These are phyloP conservation scores for Tricholoma sp. DNA, from an alignment of 768 basidiomycete species.

Conservation along the genomic window DNA sequence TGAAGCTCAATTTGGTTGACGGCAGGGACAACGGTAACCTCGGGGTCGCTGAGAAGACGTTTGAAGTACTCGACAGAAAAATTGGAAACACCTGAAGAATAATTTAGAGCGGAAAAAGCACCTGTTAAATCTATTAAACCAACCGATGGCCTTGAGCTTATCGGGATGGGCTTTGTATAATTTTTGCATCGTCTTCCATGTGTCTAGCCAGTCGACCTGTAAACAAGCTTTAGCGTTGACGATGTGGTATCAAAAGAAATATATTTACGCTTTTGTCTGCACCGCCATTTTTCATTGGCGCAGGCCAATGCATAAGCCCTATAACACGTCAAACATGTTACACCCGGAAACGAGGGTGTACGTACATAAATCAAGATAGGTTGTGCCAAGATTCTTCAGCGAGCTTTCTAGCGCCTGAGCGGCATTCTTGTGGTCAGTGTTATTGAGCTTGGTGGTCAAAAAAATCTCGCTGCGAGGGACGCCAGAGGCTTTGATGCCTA, in stretches of 20 bases:
- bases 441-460: slow-evolving; percentile 67
- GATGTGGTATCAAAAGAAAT: not conserved
- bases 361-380: slow-evolving; percentile 77
- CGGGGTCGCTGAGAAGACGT: slow-evolving; percentile 49
- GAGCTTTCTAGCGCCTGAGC: slow-evolving; percentile 62
- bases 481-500: slow-evolving; percentile 72
- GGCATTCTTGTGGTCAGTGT: slow-evolving; percentile 54
- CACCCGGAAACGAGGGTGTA: slow-evolving; percentile 2
- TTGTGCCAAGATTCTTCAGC: slow-evolving; percentile 61
- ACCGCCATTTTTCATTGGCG: slow-evolving; percentile 53
- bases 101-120: not conserved
- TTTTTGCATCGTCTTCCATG: slow-evolving; percentile 76
- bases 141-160: slow-evolving; percentile 76
- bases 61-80: slow-evolving; percentile 61
- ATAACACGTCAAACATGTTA: not conserved
- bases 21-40: slow-evolving; percentile 51
- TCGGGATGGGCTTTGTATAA: slow-evolving; percentile 59
- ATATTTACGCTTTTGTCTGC: not conserved
- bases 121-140: slow-evolving; percentile 1
- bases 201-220: slow-evolving; percentile 60
- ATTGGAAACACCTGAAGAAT: slow-evolving; percentile 55
- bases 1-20: slow-evolving; percentile 80
- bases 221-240: not conserved
- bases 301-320: slow-evolving; percentile 85
- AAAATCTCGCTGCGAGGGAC: slow-evolving; percentile 71